Base-by-base conservation (phyloP, 345 rosid species). In the Durio zibethinus region DNA sequence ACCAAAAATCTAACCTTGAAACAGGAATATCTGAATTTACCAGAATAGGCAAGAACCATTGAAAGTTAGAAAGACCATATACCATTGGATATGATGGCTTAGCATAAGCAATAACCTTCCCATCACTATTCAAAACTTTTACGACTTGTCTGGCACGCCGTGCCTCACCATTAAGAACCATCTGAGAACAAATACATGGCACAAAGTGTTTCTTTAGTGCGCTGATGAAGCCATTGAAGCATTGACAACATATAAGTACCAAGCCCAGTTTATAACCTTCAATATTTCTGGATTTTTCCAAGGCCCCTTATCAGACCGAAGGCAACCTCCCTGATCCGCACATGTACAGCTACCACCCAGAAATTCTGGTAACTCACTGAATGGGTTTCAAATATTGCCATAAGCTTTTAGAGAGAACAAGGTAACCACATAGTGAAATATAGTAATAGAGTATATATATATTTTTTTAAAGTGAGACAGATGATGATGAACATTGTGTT, bases 281-380 rank as follows among this genome's bases (percentile, higher is more conserved):
- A 90, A 77, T 77, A 94, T 84, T 70, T 89, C 94, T 21, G 90
- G 91, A 84, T 94, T 92, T 81, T 90, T 94, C 99, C 99, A 97
- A 59, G 98, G 99, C 48, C 99, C 99, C 86, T 97, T 94, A 77
- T 97, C 98, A 73, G 99, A 97, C 35, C 86, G 82, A 84, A 97
- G 93, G 80, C 99, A 97, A 72, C 99, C 99, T 40, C 99, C 99
- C 83, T 87, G 85, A 69, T 87, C 92, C 71, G 92, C 87, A 81
- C 98, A 97, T 29, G 86, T 90, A 81, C 99, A 97, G 77, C 73
- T 83, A 70, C 99, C 99, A 15, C 99, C 99, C 78, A 97, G 82
- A 85, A 90, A 92, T 48, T 90, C 89, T 29, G 99, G 99, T 89
- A 97, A 87, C 83, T 97, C 99, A 70, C 99, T 97, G 90, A 12